Evolutionary conservation across 768 basidiomycete genomes (phyloP).

Genomic region (Tricholoma bakamatsutake): DNA sequence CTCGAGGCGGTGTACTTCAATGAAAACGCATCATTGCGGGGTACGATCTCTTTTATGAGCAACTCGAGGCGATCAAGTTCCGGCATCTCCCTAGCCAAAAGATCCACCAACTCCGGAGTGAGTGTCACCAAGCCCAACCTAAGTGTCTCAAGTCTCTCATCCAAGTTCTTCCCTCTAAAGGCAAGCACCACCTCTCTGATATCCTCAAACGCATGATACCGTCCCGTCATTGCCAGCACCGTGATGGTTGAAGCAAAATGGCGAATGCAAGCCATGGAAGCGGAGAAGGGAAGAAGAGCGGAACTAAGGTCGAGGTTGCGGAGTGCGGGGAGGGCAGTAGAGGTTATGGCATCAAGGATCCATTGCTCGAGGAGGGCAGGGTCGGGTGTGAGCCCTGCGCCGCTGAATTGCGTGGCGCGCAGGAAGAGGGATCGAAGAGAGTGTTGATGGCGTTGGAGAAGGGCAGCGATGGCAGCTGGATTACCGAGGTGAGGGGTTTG

Average conservation of each 20-base stretch:
- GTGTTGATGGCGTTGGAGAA: slow-evolving; percentile 29
- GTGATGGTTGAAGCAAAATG: slow-evolving; percentile 29
- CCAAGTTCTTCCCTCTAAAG: slow-evolving; percentile 13
- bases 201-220: slow-evolving; percentile 30
- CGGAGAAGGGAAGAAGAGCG: slow-evolving; percentile 26
- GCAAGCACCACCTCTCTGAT: slow-evolving; percentile 25
- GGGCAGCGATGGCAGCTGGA: slow-evolving; percentile 28
- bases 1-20: slow-evolving; percentile 1
- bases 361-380: slow-evolving; percentile 31
- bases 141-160: slow-evolving; percentile 23
- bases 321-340: slow-evolving; percentile 20
- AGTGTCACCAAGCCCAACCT: slow-evolving; percentile 35
- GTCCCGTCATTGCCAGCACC: slow-evolving; percentile 34
- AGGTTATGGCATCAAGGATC: slow-evolving; percentile 25
- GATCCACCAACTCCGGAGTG: slow-evolving; percentile 36
- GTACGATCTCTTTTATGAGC: slow-evolving; percentile 33
- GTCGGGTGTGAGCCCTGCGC: slow-evolving; percentile 24
- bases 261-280: slow-evolving; percentile 39
- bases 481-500: slow-evolving; percentile 36
- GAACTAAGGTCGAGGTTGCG: slow-evolving; percentile 10
- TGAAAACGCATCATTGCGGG: slow-evolving; percentile 16
- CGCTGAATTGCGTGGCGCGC: slow-evolving; percentile 37
- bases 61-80: slow-evolving; percentile 30
- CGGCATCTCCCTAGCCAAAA: slow-evolving; percentile 33
- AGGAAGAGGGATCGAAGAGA: slow-evolving; percentile 33